Conservation (phyloP, 2,329 filamentous ascomycete genomes). For the Paraphoma sp. region DNA sequence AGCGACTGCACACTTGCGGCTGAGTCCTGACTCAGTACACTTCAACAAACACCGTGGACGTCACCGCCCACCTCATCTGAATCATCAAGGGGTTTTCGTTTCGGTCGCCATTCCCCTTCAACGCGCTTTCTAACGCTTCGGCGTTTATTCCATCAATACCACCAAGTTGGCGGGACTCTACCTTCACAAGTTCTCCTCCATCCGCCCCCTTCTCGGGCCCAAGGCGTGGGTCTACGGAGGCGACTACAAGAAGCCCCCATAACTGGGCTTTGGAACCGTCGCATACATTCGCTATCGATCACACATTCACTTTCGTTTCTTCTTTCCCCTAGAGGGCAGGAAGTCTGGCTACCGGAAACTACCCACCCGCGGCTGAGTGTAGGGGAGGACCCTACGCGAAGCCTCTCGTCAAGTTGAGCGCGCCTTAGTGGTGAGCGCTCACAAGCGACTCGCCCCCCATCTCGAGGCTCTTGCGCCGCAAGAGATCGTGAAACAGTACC, state of each 20-base stretch:
- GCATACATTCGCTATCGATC: slow-evolving; percentile 21
- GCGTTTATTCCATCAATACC: slow-evolving; percentile 58
- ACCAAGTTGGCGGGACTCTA: slow-evolving; percentile 94
- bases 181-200: slow-evolving; percentile 73
- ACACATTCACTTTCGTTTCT: slow-evolving; percentile 23
- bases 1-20: slow-evolving; percentile 12
- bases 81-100: slow-evolving; percentile 23
- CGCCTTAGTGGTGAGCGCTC: slow-evolving; percentile 60
- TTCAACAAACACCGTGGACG: slow-evolving; percentile 20
- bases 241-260: slow-evolving; percentile 91
- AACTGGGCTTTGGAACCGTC: slow-evolving; percentile 66
- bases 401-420: slow-evolving; percentile 59
- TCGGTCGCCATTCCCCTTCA: slow-evolving; percentile 24
- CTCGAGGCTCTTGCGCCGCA: slow-evolving; percentile 40
- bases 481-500: slow-evolving; percentile 19
- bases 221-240: slow-evolving; percentile 95
- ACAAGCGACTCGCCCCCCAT: slow-evolving; percentile 57
- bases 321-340: slow-evolving; percentile 32
- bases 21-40: slow-evolving; percentile 22
- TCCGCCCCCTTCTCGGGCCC: slow-evolving; percentile 90
- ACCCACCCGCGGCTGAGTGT: slow-evolving; percentile 50
- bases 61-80: slow-evolving; percentile 36
- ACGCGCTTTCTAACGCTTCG: slow-evolving; percentile 41
- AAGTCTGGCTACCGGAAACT: slow-evolving; percentile 33
- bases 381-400: slow-evolving; percentile 56